phyloP scores from a whole-genome alignment of 441 rosid species.

The Erodium texanum region DNA sequence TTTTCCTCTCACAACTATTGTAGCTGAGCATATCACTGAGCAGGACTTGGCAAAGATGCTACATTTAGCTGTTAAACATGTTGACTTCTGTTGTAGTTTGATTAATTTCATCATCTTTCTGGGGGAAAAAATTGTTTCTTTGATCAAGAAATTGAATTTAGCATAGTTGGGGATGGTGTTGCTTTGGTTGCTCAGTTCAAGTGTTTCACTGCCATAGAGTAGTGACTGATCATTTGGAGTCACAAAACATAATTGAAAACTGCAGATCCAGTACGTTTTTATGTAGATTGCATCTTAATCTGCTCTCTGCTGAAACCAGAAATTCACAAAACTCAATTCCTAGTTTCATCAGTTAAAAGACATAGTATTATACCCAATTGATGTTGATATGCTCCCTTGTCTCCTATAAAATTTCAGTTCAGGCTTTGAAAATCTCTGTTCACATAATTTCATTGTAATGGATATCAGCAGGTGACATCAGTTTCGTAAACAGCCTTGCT shows the following conservation, averaged over 20 bases:
- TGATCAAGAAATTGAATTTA: too few relatives aligned
- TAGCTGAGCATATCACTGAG: not conserved
- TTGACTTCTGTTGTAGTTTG: not conserved
- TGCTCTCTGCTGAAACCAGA: not conserved
- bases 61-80: not conserved
- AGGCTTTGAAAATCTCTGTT: not conserved
- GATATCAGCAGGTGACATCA: conserved; percentile 1
- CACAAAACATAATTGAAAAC: not conserved
- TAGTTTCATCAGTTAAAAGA: not conserved
- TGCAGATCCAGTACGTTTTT: not conserved
- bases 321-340: too few relatives aligned
- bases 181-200: not conserved
- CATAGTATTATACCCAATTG: not conserved
- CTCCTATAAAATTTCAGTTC: not conserved
- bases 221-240: not conserved
- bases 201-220: not conserved
- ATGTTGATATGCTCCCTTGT: not conserved
- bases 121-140: not conserved
- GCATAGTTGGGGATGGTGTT: not conserved
- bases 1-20: not conserved
- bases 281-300: not conserved
- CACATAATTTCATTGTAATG: not conserved
- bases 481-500: not conserved
- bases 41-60: not conserved
- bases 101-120: not conserved